These are phyloP conservation scores for Pelagophyceae sp. DNA, from an alignment of 352 stramenopile genomes.

Conservation along the genomic window DNA sequence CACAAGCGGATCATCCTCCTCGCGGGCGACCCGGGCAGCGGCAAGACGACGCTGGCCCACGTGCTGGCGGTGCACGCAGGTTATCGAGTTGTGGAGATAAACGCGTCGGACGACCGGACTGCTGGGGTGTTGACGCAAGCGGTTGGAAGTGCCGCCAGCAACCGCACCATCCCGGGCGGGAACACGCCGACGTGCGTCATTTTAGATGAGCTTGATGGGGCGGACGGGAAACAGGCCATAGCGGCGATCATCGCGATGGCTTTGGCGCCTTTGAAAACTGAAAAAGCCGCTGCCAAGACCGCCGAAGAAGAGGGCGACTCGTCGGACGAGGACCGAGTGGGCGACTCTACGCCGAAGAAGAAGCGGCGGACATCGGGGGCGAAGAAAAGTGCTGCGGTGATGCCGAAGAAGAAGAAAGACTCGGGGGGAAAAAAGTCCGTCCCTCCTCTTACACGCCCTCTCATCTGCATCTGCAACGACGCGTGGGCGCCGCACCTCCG, in stretches of 20 bases:
- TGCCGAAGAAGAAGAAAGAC: conserved; percentile 39
- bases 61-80: conserved; percentile 87
- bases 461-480: conserved; percentile 99
- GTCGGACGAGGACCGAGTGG: not conserved
- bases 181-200: conserved; percentile 91
- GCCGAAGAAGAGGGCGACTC: not conserved
- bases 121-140: conserved; percentile 76
- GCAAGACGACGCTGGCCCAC: conserved; percentile 94
- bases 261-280: conserved; percentile 54
- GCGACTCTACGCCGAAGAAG: not conserved
- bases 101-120: conserved; percentile 93
- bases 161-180: conserved; percentile 38
- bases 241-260: conserved; percentile 82
- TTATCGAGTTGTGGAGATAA: conserved; percentile 92
- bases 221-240: conserved; percentile 74
- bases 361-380: not conserved
- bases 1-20: not conserved
- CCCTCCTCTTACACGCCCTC: conserved; percentile 73
- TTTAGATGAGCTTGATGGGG: conserved; percentile 94
- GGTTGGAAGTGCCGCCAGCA: conserved; percentile 56
- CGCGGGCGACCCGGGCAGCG: conserved; percentile 52
- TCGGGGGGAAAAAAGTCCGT: conserved; percentile 22
- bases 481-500: conserved; percentile 86
- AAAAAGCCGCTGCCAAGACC: not conserved
- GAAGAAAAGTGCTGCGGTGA: conserved; percentile 16